Conservation (phyloP, 306 rosid genomes). For the Prunus mira region DNA sequence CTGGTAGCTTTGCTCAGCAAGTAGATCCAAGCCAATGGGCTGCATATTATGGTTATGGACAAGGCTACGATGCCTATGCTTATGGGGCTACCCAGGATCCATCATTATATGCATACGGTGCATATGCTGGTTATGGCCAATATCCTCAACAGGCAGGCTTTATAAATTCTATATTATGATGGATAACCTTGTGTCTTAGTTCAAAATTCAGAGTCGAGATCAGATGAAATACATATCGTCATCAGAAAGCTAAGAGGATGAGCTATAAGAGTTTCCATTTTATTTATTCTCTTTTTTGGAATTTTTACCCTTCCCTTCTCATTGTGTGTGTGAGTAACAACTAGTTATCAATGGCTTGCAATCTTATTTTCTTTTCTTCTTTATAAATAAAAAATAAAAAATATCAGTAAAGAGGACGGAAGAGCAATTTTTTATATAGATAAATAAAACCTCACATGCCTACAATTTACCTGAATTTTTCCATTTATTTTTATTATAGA, state of each 20-base stretch:
- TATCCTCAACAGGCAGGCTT: conserved; percentile 75
- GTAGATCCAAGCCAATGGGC: conserved; percentile 77
- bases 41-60: conserved; percentile 82
- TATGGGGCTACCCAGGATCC: conserved; percentile 78
- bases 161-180: background rate
- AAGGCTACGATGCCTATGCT: conserved; percentile 80
- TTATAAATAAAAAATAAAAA: too few species aligned
- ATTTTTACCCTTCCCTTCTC: background rate
- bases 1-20: conserved; percentile 73
- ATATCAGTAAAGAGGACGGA: background rate
- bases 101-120: conserved; percentile 66
- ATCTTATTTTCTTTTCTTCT: background rate
- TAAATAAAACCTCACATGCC: too few species aligned
- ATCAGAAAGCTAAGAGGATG: background rate
- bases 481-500: background rate
- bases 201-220: background rate
- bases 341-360: background rate
- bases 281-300: background rate
- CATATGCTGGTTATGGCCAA: conserved; percentile 73
- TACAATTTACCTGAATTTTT: background rate
- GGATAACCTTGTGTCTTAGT: background rate
- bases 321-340: background rate
- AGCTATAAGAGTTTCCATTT: background rate
- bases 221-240: background rate
- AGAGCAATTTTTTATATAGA: background rate